A percentile compares a stretch with the other conserved stretches of the same genome.
phyloP scores from a whole-genome alignment of 306 rosid species.

The Pterocarpus macrocarpus region DNA sequence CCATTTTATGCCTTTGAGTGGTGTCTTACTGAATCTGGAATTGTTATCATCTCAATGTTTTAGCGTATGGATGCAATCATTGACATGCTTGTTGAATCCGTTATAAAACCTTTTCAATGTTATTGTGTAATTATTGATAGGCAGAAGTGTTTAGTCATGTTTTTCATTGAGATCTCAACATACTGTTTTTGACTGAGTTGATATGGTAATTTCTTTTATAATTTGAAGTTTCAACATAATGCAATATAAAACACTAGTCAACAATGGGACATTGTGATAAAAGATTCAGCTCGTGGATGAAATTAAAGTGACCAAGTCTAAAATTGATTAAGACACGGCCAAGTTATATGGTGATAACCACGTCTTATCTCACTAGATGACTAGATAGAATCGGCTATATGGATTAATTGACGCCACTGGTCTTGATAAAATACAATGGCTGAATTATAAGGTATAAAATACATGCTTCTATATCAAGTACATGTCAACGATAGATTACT shows the following conservation, averaged over 20 bases:
- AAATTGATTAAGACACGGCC: constrained; percentile 1
- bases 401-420: neutral
- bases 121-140: constrained; percentile 16
- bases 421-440: neutral
- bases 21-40: constrained; percentile 20
- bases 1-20: constrained; percentile 26
- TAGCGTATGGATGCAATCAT: constrained; percentile 27
- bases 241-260: neutral
- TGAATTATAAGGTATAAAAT: neutral
- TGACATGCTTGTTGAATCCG: neutral
- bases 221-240: constrained; percentile 11
- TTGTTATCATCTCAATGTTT: constrained; percentile 24
- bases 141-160: constrained; percentile 16
- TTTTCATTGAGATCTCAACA: constrained; percentile 12
- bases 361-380: constrained; percentile 5
- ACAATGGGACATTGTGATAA: constrained; percentile 19
- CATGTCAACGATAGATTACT: neutral
- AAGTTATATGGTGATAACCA: neutral
- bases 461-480: neutral
- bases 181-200: constrained; percentile 14
- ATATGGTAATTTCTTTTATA: constrained; percentile 25
- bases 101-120: constrained; percentile 22
- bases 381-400: neutral
- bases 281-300: constrained; percentile 11
- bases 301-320: neutral